Evolutionary conservation across 2,329 filamentous ascomycete species (phyloP).

Genomic region (Atkinsonella texensis): DNA sequence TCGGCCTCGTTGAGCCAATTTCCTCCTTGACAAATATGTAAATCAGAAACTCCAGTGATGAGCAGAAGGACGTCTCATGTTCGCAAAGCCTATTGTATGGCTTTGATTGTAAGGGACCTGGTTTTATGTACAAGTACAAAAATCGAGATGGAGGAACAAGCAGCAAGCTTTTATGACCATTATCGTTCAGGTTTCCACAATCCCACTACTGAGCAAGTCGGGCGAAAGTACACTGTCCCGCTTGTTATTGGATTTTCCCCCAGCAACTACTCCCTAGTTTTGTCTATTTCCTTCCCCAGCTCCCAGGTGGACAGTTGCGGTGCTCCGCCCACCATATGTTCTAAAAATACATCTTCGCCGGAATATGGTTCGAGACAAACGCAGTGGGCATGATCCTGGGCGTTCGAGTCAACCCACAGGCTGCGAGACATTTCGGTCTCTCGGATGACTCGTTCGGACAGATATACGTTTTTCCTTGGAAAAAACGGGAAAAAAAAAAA

Average conservation of each 20-base stretch:
- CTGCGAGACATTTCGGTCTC: not conserved
- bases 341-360: not conserved
- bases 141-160: not conserved
- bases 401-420: not conserved
- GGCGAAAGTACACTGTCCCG: not conserved
- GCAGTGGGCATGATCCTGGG: not conserved
- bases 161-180: too few species aligned
- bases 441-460: too few species aligned
- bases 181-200: too few species aligned
- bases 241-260: not conserved
- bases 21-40: not conserved
- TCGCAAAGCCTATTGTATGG: not conserved
- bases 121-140: not conserved
- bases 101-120: not conserved
- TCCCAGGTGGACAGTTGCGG: not conserved
- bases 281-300: not conserved
- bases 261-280: not conserved
- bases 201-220: too few species aligned
- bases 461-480: too few species aligned
- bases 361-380: not conserved
- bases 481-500: too few species aligned
- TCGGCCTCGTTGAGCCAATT: not conserved
- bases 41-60: not conserved
- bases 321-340: not conserved
- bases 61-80: not conserved